Conservation (phyloP, 495 filamentous ascomycete species). For the Aspergillus hancockii region DNA sequence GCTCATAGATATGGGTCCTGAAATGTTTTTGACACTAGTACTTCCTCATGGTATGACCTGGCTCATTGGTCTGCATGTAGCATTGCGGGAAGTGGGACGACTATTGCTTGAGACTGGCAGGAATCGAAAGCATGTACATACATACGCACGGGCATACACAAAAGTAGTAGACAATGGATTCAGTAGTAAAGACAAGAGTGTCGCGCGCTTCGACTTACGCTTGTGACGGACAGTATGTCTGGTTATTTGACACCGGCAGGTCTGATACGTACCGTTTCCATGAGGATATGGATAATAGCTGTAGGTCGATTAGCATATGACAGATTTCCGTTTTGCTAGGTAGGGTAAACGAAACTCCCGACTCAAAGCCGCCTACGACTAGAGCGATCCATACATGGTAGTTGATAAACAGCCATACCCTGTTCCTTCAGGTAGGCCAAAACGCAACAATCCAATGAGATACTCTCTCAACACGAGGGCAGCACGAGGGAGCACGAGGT, state of each 20-base stretch:
- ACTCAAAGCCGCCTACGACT: background rate
- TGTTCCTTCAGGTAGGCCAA: background rate
- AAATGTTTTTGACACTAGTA: background rate
- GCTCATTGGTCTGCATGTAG: background rate
- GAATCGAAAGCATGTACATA: background rate
- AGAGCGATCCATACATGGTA: background rate
- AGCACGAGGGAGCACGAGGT: background rate
- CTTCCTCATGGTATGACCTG: background rate
- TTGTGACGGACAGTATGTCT: background rate
- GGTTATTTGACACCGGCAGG: background rate
- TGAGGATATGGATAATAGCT: background rate
- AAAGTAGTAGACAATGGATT: background rate
- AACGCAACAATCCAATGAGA: background rate
- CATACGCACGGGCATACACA: background rate
- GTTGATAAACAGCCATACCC: background rate
- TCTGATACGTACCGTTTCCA: background rate
- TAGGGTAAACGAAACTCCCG: background rate
- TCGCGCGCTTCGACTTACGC: background rate
- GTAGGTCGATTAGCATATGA: too few species aligned
- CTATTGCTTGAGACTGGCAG: background rate
- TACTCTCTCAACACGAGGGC: background rate
- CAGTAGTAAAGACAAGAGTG: background rate
- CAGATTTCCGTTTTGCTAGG: background rate
- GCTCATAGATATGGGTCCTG: background rate
- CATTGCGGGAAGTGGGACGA: background rate